Evolutionary conservation across 1,284 basidiomycete species (phyloP), one percentile per base, ranked within the genome.

Genomic region (Albatrellus sp.): DNA sequence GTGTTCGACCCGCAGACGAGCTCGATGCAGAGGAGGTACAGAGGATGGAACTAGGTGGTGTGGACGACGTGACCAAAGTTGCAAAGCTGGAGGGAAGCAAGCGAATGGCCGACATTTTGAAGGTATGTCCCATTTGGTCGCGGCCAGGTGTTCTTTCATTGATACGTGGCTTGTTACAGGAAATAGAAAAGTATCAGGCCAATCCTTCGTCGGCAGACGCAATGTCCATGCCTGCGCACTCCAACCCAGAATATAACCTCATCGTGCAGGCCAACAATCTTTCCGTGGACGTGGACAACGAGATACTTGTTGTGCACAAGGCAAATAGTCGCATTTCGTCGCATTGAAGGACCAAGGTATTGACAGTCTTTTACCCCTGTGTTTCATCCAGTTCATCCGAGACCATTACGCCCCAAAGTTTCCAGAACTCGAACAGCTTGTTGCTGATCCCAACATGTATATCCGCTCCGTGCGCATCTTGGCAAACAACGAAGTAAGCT

Each of bases 221-320:
- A 53, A 88, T 80, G 73, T 74, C 74, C 2, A 69, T 73, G 34
- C 87, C 90, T 11, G 78, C 90, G 0, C 90, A 93, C 61, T 75
- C 93, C 51, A 93, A 94, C 59, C 90, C 90, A 0, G 96, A 99
- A 63, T 99, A 99, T 65, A 80, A 84, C 49, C 72, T 98, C 48
- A 98, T 98, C 55, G 96, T 99, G 2, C 81, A 90, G 53, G 90
- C 94, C 11, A 99, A 99, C 69, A 99, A 98, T 65, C 70, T 98
- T 48, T 92, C 92, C 1, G 96, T 99, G 14, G 96, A 99, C 55
- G 83, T 98, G 1, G 96, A 99, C 64, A 98, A 99, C 56, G 96
- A 98, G 63, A 90, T 97, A 47, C 72, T 98, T 47, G 72, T 98
- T 20, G 93, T 98, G 1, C 91, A 99, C 70, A 98, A 98, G 73